Conservation (phyloP, 2,329 filamentous ascomycete genomes). For the Diaporthe vexans region DNA sequence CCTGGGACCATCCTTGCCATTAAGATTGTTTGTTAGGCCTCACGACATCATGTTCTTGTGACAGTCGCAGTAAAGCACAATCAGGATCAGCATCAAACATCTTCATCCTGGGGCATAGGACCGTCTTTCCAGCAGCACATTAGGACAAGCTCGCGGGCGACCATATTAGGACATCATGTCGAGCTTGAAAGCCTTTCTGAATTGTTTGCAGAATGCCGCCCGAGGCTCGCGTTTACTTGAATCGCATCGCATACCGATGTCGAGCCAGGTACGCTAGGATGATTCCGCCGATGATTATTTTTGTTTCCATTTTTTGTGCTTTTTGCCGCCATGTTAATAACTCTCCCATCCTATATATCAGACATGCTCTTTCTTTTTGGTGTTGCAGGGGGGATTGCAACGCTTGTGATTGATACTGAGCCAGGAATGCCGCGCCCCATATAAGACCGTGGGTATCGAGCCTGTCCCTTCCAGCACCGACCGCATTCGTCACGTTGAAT, state of each 20-base stretch:
- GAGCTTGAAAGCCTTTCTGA: background rate
- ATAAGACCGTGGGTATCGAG: conserved; percentile 35
- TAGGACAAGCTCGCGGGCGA: background rate
- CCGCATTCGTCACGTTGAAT: conserved; percentile 27
- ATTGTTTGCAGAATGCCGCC: background rate
- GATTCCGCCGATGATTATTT: conserved; percentile 22
- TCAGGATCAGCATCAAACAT: background rate
- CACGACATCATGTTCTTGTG: background rate
- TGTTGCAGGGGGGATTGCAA: conserved; percentile 11
- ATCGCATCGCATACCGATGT: background rate
- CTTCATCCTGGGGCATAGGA: background rate
- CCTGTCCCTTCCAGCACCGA: conserved; percentile 31
- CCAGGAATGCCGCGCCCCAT: conserved; percentile 34
- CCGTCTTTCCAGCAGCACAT: no score
- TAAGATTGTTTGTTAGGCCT: background rate
- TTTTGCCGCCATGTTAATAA: conserved; percentile 30
- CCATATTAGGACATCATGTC: no score
- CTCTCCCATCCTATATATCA: conserved; percentile 36
- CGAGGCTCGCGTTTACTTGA: background rate
- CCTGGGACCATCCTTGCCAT: background rate
- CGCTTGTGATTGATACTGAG: conserved; percentile 34
- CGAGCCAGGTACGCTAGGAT: background rate
- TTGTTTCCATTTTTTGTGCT: conserved; percentile 35
- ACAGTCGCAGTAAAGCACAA: background rate
- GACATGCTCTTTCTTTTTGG: conserved; percentile 36